These are phyloP conservation scores for Tylopilus felleus DNA, from an alignment of 768 basidiomycete genomes.

Conservation along the genomic window DNA sequence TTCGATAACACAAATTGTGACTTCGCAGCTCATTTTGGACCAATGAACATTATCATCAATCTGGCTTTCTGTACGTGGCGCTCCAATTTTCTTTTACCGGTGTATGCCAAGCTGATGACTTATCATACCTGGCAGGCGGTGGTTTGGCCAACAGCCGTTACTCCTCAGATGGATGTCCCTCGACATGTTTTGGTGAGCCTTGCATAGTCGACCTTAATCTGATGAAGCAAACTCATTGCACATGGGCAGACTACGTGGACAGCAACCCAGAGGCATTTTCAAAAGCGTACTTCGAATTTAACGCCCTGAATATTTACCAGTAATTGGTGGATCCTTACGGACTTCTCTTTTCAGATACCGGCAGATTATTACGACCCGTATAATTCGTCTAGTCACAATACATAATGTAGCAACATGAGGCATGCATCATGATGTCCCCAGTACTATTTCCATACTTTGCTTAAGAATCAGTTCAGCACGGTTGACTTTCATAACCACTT, in stretches of 20 bases:
- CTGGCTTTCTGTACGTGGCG: conserved; percentile 18
- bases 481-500: too few species aligned
- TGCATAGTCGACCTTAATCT: neutral
- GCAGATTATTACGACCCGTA: too few species aligned
- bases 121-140: conserved; percentile 22
- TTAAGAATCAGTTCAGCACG: too few species aligned
- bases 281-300: conserved; percentile 24
- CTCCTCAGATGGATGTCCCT: conserved; percentile 23
- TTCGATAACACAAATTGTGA: conserved; percentile 13
- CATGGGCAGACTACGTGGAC: conserved; percentile 26
- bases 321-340: neutral
- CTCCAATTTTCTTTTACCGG: neutral
- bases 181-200: conserved; percentile 25
- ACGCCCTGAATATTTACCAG: conserved; percentile 21
- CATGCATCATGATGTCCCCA: too few species aligned
- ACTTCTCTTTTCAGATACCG: too few species aligned
- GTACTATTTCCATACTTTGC: too few species aligned
- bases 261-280: conserved; percentile 6
- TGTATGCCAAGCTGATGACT: neutral
- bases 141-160: conserved; percentile 28
- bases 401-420: too few species aligned
- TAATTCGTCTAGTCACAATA: too few species aligned
- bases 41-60: conserved; percentile 22
- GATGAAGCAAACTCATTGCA: conserved; percentile 28
- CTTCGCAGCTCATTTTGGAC: conserved; percentile 14